Percentiles rank a stretch among this genome's conserved stretches.
phyloP scores from a whole-genome alignment of 768 basidiomycete genomes.

The Russula foetens region DNA sequence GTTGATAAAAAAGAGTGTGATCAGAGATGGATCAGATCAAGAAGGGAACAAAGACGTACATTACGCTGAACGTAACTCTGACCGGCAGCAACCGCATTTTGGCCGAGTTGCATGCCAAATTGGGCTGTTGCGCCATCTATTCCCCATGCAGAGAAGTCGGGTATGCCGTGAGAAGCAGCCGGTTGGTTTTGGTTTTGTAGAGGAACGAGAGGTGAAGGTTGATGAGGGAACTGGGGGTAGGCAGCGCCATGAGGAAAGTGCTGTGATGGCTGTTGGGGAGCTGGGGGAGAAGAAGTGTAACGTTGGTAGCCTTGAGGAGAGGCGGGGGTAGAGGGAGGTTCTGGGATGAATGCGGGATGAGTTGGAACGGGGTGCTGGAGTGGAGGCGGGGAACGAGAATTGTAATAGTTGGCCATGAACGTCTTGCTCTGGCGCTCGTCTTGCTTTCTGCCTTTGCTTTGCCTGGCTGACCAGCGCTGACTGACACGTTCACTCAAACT shows the following conservation, averaged over 20 bases:
- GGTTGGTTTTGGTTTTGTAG: slow-evolving; percentile 7
- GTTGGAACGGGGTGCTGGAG: slow-evolving; percentile 85
- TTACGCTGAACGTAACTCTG: slow-evolving; percentile 96
- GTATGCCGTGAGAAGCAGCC: slow-evolving; percentile 20
- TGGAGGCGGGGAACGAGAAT: slow-evolving; percentile 60
- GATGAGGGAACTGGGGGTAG: slow-evolving; percentile 45
- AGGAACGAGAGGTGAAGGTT: slow-evolving; percentile 26
- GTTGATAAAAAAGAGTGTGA: neutral
- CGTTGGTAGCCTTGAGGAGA: slow-evolving; percentile 73
- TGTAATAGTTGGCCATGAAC: slow-evolving; percentile 25
- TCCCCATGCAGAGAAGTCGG: slow-evolving; percentile 68
- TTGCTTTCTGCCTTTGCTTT: too few relatives aligned
- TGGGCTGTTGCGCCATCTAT: slow-evolving; percentile 91
- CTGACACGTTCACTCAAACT: neutral
- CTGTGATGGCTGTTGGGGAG: slow-evolving; percentile 23
- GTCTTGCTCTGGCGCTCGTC: neutral
- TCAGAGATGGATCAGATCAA: neutral
- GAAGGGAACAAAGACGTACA: slow-evolving; percentile 37
- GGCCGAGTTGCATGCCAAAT: slow-evolving; percentile 93
- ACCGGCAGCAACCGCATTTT: slow-evolving; percentile 84
- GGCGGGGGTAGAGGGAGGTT: slow-evolving; percentile 66
- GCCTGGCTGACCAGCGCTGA: too few relatives aligned
- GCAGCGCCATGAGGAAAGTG: slow-evolving; percentile 31
- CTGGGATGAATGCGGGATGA: slow-evolving; percentile 78
- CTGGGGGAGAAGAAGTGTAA: slow-evolving; percentile 53